Percentiles rank a stretch among this genome's conserved stretches.
These are phyloP conservation scores for Xylaria longipes DNA, from an alignment of 495 filamentous ascomycete genomes.

Conservation along the genomic window DNA sequence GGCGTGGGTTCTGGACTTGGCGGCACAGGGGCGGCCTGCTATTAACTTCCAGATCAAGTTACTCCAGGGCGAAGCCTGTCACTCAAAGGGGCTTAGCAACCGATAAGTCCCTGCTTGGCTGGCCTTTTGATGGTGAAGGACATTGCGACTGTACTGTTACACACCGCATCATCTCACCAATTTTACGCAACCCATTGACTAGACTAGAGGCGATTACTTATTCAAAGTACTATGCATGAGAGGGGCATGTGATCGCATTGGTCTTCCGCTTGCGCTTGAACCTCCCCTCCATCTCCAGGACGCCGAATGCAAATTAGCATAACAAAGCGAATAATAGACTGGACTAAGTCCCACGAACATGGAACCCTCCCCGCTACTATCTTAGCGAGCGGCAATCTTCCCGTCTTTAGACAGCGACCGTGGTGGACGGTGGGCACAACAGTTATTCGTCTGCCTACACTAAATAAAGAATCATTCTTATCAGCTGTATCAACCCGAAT, in stretches of 20 bases:
- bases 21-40: not conserved
- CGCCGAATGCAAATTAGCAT: not conserved
- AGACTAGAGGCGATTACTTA: not conserved
- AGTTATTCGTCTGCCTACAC: not conserved
- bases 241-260: conserved; percentile 1
- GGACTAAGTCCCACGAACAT: conserved; percentile 2
- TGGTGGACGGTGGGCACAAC: not conserved
- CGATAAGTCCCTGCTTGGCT: not conserved
- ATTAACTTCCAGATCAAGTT: conserved; percentile 9
- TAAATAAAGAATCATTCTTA: conserved; percentile 12
- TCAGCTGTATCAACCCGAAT: not conserved
- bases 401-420: not conserved
- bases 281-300: not conserved
- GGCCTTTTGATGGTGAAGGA: not conserved
- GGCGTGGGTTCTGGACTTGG: not conserved
- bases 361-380: not conserved
- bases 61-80: not conserved
- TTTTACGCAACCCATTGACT: not conserved
- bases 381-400: not conserved
- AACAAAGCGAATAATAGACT: not conserved
- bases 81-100: not conserved
- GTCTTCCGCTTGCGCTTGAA: not conserved
- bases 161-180: conserved; percentile 9
- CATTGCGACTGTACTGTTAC: conserved; percentile 7
- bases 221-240: conserved; percentile 14